Evolutionary conservation across 2,329 filamentous ascomycete genomes (phyloP).

Genomic region (Cordyceps fumosorosea): DNA sequence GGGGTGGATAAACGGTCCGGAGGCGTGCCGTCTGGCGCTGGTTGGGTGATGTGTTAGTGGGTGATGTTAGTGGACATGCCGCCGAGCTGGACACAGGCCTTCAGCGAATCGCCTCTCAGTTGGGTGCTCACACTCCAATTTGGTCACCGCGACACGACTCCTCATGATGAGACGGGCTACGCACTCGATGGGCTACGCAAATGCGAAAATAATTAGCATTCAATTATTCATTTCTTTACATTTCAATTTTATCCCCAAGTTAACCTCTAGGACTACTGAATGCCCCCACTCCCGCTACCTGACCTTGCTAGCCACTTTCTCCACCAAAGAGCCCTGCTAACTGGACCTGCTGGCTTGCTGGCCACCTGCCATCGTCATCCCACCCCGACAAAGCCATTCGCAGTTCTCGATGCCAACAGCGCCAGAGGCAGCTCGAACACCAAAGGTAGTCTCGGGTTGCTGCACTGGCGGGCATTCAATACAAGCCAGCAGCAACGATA

Average conservation of each 20-base stretch:
- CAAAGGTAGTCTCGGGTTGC: conserved; percentile 25
- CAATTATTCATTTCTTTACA: too few species aligned
- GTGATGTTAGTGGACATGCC: background rate
- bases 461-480: background rate
- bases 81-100: too few species aligned
- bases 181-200: too few species aligned
- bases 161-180: too few species aligned
- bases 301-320: background rate
- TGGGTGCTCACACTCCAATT: too few species aligned
- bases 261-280: background rate
- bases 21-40: background rate
- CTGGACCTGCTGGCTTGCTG: background rate
- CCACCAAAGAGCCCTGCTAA: background rate
- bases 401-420: conserved; percentile 8
- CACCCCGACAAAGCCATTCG: background rate
- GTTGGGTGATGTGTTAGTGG: background rate
- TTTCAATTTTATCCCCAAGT: too few species aligned
- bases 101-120: too few species aligned
- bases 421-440: conserved; percentile 27
- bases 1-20: background rate
- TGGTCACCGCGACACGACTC: too few species aligned
- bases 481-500: conserved; percentile 16
- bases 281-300: background rate
- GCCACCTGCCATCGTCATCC: conserved; percentile 12
- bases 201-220: too few species aligned